Percentiles rank a stretch among this genome's conserved stretches.
Conservation (phyloP, 208 protist genomes). For the Leishmania martiniquensis region DNA sequence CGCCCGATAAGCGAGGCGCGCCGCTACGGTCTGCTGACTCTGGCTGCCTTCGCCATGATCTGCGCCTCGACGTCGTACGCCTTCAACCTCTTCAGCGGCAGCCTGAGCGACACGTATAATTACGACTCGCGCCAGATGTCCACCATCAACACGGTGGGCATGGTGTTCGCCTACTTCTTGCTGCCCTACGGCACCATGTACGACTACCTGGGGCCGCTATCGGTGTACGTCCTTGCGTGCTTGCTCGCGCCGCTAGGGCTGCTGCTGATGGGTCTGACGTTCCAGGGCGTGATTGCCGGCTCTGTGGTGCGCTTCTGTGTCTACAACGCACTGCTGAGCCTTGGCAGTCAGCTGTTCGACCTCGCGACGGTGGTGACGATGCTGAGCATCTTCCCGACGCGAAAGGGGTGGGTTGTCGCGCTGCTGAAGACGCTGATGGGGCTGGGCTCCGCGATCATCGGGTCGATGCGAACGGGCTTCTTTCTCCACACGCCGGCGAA, state of each 20-base stretch:
- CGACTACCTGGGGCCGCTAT: conserved; percentile 56
- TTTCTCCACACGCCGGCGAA: conserved; percentile 29
- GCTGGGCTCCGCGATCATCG: conserved; percentile 64
- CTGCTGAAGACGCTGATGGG: conserved; percentile 75
- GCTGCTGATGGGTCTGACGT: conserved; percentile 52
- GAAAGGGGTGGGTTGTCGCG: conserved; percentile 51
- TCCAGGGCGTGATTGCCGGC: conserved; percentile 45
- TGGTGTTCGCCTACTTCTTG: conserved; percentile 44
- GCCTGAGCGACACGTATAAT: conserved; percentile 39
- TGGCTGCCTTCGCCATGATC: conserved; percentile 41
- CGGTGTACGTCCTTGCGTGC: conserved; percentile 36
- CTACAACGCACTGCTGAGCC: conserved; percentile 45
- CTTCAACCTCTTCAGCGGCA: conserved; percentile 61
- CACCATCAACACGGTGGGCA: conserved; percentile 50
- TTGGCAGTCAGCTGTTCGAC: conserved; percentile 57
- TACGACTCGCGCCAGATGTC: conserved; percentile 54
- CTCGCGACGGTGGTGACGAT: conserved; percentile 49
- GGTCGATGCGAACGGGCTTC: conserved; percentile 55
- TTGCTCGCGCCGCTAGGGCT: conserved; percentile 37
- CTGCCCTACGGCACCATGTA: conserved; percentile 54
- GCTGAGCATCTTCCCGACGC: conserved; percentile 61
- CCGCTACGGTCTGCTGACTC: conserved; percentile 47
- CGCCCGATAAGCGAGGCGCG: conserved; percentile 41
- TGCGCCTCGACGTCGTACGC: conserved; percentile 54
- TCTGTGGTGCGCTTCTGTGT: conserved; percentile 37